These are phyloP conservation scores for Phytophthora hybrid DNA, from an alignment of 352 stramenopile genomes.

Conservation along the genomic window DNA sequence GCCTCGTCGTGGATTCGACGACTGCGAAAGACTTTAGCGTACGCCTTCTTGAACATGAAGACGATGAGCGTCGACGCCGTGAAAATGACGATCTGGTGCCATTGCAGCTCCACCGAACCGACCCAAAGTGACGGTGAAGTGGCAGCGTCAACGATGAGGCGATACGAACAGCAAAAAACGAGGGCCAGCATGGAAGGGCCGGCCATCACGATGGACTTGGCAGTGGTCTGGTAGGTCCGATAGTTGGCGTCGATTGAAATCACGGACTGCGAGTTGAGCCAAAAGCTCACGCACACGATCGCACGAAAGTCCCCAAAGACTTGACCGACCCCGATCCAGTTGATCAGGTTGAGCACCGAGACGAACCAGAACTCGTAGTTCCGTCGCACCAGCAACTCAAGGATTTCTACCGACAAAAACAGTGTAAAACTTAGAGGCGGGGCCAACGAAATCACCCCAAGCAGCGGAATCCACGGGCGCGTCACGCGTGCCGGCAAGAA, in stretches of 20 bases:
- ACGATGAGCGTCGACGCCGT: slow-evolving; percentile 32
- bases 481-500: slow-evolving; percentile 12
- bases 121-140: slow-evolving; percentile 14
- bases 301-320: slow-evolving; percentile 39
- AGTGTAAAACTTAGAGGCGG: slow-evolving; percentile 18
- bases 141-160: slow-evolving; percentile 22
- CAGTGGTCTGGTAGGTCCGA: slow-evolving; percentile 30
- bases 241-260: slow-evolving; percentile 48
- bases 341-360: slow-evolving; percentile 35
- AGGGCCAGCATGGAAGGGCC: slow-evolving; percentile 38
- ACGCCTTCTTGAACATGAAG: slow-evolving; percentile 34
- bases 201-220: slow-evolving; percentile 33
- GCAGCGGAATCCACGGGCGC: slow-evolving; percentile 14
- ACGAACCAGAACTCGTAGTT: slow-evolving; percentile 48
- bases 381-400: slow-evolving; percentile 16
- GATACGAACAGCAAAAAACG: slow-evolving; percentile 31
- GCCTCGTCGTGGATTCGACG: background rate
- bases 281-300: slow-evolving; percentile 32
- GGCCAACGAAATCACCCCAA: slow-evolving; percentile 16
- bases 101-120: slow-evolving; percentile 18
- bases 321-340: slow-evolving; percentile 30
- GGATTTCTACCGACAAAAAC: slow-evolving; percentile 38
- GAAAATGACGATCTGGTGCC: slow-evolving; percentile 35
- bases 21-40: slow-evolving; percentile 3
- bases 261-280: slow-evolving; percentile 29